Evolutionary conservation across 2,329 filamentous ascomycete species (phyloP).

Genomic region (Fusarium kyushuense): DNA sequence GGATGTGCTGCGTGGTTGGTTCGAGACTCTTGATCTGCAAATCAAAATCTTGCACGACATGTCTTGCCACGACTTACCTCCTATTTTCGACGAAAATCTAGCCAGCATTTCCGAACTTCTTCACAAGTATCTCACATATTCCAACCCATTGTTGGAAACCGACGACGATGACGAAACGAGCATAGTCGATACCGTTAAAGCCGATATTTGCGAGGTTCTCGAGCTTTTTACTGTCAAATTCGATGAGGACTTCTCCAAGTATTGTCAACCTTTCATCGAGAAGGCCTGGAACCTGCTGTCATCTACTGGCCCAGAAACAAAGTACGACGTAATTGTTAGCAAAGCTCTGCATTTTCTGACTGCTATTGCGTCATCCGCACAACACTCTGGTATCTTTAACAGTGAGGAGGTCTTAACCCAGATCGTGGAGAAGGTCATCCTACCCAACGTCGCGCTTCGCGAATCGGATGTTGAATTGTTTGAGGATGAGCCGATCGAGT

Average conservation of each 20-base stretch:
- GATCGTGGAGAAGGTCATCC: slow-evolving; percentile 94
- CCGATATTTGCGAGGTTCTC: slow-evolving; percentile 91
- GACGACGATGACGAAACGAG: slow-evolving; percentile 92
- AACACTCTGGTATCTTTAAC: slow-evolving; percentile 89
- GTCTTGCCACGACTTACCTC: slow-evolving; percentile 95
- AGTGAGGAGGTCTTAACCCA: slow-evolving; percentile 81
- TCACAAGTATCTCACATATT: slow-evolving; percentile 92
- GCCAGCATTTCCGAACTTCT: slow-evolving; percentile 80
- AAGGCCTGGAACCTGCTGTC: slow-evolving; percentile 94
- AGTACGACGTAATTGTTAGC: slow-evolving; percentile 95
- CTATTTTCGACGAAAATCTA: slow-evolving; percentile 92
- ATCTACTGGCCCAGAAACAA: slow-evolving; percentile 85
- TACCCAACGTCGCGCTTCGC: slow-evolving; percentile 91
- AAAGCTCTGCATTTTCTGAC: slow-evolving; percentile 95
- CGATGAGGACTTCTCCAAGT: slow-evolving; percentile 88
- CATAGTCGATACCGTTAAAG: slow-evolving; percentile 86
- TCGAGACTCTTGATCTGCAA: slow-evolving; percentile 87
- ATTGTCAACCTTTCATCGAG: slow-evolving; percentile 85
- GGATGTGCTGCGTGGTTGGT: slow-evolving; percentile 78
- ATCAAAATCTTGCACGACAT: slow-evolving; percentile 96
- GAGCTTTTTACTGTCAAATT: slow-evolving; percentile 95
- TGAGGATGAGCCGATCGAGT: slow-evolving; percentile 98
- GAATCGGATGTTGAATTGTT: slow-evolving; percentile 97
- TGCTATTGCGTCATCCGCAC: slow-evolving; percentile 80
- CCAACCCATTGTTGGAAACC: slow-evolving; percentile 84